Evolutionary conservation across 2,329 filamentous ascomycete species (phyloP).

Genomic region (Cladosporium colombiae): DNA sequence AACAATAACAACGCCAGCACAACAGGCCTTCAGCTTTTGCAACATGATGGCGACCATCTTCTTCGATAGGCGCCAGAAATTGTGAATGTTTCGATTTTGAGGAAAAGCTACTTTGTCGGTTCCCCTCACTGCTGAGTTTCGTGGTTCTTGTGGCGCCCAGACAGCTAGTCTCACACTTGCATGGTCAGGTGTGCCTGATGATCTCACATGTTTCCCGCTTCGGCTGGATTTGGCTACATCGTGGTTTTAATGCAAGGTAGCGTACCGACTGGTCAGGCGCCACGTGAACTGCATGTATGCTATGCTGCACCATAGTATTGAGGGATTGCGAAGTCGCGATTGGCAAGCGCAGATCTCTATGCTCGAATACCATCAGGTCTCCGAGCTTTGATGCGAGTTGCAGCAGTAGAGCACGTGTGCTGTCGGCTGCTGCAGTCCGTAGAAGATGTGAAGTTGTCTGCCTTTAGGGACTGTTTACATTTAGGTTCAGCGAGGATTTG

Average conservation of each 20-base stretch:
- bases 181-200: slow-evolving; percentile 14
- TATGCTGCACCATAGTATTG: not conserved
- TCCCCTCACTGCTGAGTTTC: slow-evolving; percentile 7
- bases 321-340: not conserved
- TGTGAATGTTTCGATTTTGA: not conserved
- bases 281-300: not conserved
- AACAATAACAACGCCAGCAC: not conserved
- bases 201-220: slow-evolving; percentile 9
- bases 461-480: not conserved
- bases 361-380: not conserved
- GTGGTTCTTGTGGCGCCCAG: slow-evolving; percentile 10
- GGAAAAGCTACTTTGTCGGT: not conserved
- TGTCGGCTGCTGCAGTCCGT: rapidly evolving
- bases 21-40: not conserved
- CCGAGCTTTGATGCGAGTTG: not conserved
- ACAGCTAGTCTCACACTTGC: not conserved
- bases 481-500: not conserved
- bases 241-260: not conserved
- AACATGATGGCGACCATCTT: not conserved
- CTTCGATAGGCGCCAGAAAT: not conserved
- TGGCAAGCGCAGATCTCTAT: not conserved
- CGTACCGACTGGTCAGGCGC: not conserved
- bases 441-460: not conserved
- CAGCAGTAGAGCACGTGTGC: not conserved
- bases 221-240: not conserved